Evolutionary conservation across 1,139 yeast genomes (phyloP).

Genomic region (Magnusiomyces tetraspermus): DNA sequence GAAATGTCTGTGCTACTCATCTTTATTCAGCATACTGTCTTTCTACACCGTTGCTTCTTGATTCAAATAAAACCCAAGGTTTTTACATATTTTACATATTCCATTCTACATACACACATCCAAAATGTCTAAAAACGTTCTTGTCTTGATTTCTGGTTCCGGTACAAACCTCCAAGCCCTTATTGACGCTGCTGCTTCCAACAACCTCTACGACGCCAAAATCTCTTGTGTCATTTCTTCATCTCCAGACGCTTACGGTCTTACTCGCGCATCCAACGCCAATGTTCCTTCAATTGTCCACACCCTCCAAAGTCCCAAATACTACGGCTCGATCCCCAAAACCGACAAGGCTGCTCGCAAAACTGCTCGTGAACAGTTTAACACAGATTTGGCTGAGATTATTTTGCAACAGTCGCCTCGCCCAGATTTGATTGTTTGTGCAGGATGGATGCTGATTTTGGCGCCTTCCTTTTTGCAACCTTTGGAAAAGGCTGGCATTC

Average conservation of each 20-base stretch:
- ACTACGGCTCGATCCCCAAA: slow-evolving; percentile 66
- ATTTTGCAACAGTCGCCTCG: slow-evolving; percentile 37
- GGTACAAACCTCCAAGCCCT: slow-evolving; percentile 92
- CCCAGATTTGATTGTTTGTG: slow-evolving; percentile 88
- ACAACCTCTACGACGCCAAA: slow-evolving; percentile 42
- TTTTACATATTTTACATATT: neutral
- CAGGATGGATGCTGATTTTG: slow-evolving; percentile 95
- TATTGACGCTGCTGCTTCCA: slow-evolving; percentile 55
- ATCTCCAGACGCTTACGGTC: slow-evolving; percentile 71
- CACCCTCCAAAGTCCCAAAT: slow-evolving; percentile 47
- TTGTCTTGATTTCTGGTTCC: slow-evolving; percentile 86
- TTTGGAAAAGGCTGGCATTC: slow-evolving; percentile 49
- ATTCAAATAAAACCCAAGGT: too few species aligned
- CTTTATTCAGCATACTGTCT: too few species aligned
- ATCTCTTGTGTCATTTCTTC: slow-evolving; percentile 78
- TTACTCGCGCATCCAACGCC: slow-evolving; percentile 63
- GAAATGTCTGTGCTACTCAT: too few species aligned
- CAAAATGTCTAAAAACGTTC: slow-evolving; percentile 32
- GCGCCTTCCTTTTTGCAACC: slow-evolving; percentile 68
- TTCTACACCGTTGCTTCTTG: too few species aligned
- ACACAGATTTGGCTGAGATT: slow-evolving; percentile 62
- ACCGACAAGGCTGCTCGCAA: slow-evolving; percentile 48
- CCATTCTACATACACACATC: neutral
- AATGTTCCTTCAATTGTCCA: slow-evolving; percentile 63
- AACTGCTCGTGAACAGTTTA: slow-evolving; percentile 59